Evolutionary conservation across 192 early-diverging fungal genomes (phyloP).

Genomic region (Martensiomyces pterosporus): DNA sequence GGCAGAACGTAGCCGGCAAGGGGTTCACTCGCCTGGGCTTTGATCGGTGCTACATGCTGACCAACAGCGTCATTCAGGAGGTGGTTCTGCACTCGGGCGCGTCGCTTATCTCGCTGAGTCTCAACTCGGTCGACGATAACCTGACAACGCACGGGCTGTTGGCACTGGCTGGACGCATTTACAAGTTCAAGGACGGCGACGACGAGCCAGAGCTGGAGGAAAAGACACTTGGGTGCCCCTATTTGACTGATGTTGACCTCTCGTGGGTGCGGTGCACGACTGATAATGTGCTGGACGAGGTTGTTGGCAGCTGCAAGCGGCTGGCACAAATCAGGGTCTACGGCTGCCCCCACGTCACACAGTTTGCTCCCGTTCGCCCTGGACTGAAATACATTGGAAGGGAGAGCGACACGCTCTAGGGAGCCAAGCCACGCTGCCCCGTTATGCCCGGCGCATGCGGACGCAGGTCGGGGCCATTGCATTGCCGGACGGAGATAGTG

Average conservation of each 20-base stretch:
- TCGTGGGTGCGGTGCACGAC: conserved; percentile 74
- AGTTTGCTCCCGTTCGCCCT: conserved; percentile 45
- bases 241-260: conserved; percentile 58
- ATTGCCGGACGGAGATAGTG: too few species aligned
- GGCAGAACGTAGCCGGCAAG: conserved; percentile 1
- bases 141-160: conserved; percentile 56
- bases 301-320: conserved; percentile 50
- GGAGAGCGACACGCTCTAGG: conserved; percentile 54
- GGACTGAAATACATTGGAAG: conserved; percentile 56
- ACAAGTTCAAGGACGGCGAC: conserved; percentile 1
- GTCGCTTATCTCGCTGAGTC: conserved; percentile 52
- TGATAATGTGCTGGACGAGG: conserved; percentile 61
- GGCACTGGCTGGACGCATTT: conserved; percentile 42
- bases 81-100: conserved; percentile 58
- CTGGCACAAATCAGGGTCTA: conserved; percentile 62
- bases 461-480: too few species aligned
- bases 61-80: conserved; percentile 56
- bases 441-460: too few species aligned
- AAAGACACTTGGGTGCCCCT: conserved; percentile 37
- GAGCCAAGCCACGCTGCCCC: too few species aligned
- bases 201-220: conserved; percentile 9
- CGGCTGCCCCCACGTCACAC: conserved; percentile 68
- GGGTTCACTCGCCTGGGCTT: conserved; percentile 55
- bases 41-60: conserved; percentile 60
- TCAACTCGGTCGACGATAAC: conserved; percentile 70